These are phyloP conservation scores for Talaromyces sp. DNA, from an alignment of 2,329 filamentous ascomycete genomes.

Conservation along the genomic window DNA sequence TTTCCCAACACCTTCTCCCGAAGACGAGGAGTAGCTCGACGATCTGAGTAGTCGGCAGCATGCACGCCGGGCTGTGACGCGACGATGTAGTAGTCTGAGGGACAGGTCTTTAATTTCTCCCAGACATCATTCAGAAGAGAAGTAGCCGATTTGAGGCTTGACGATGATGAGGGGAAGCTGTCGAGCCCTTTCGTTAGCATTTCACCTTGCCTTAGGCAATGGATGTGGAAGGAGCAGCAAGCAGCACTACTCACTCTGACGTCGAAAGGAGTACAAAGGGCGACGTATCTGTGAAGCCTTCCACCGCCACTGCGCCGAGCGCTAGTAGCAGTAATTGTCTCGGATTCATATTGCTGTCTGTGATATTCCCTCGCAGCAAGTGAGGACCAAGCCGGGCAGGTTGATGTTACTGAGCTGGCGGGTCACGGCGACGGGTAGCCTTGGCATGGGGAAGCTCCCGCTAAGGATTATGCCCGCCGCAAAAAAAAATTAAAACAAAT, in stretches of 20 bases:
- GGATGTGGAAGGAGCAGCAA: not conserved
- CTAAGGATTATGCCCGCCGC: slow-evolving; percentile 10
- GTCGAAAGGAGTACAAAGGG: slow-evolving; percentile 88
- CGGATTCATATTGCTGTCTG: slow-evolving; percentile 30
- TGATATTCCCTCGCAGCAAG: not conserved
- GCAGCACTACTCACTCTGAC: slow-evolving; percentile 60
- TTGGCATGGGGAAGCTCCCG: slow-evolving; percentile 15
- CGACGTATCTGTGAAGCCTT: slow-evolving; percentile 79
- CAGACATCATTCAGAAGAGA: slow-evolving; percentile 39
- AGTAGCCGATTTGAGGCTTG: slow-evolving; percentile 39
- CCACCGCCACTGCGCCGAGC: slow-evolving; percentile 52
- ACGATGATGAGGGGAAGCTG: slow-evolving; percentile 36
- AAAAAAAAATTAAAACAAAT: not conserved
- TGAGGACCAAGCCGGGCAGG: not conserved
- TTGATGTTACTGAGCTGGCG: slow-evolving; percentile 13
- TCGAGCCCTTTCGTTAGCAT: slow-evolving; percentile 19
- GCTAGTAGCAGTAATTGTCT: slow-evolving; percentile 41
- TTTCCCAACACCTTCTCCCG: slow-evolving; percentile 45
- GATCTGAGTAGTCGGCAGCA: slow-evolving; percentile 59
- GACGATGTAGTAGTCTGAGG: slow-evolving; percentile 70
- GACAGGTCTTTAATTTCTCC: slow-evolving; percentile 57
- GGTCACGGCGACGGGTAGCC: slow-evolving; percentile 13
- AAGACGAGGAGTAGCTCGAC: slow-evolving; percentile 49
- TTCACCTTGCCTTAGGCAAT: not conserved
- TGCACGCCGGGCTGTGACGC: slow-evolving; percentile 72